Evolutionary conservation across 352 stramenopile genomes (phyloP).

Genomic region (Phytophthora multivora): DNA sequence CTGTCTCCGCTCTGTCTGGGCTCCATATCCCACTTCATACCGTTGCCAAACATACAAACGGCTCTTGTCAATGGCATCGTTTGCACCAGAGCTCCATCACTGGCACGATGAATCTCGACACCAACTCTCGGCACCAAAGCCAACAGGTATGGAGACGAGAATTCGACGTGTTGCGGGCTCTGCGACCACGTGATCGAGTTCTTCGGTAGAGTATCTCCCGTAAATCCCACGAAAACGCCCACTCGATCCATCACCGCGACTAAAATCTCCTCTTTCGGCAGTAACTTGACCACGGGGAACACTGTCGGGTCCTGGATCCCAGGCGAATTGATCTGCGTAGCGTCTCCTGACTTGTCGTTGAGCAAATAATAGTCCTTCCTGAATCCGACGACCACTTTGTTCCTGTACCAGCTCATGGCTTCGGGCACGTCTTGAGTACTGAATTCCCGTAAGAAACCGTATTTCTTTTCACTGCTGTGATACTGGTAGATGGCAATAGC

Average conservation of each 20-base stretch:
- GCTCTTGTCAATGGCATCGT: slow-evolving; percentile 66
- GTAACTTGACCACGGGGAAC: slow-evolving; percentile 75
- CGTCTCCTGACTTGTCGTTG: slow-evolving; percentile 84
- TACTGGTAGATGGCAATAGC: slow-evolving; percentile 86
- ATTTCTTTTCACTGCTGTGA: slow-evolving; percentile 77
- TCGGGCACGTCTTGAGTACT: slow-evolving; percentile 74
- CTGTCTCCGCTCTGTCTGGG: slow-evolving; percentile 69
- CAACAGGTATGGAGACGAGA: slow-evolving; percentile 79
- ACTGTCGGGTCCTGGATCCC: slow-evolving; percentile 71
- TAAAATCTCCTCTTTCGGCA: slow-evolving; percentile 87
- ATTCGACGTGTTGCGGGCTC: slow-evolving; percentile 73
- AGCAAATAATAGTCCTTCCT: slow-evolving; percentile 80
- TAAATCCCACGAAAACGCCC: slow-evolving; percentile 82
- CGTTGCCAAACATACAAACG: slow-evolving; percentile 84
- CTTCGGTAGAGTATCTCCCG: slow-evolving; percentile 75
- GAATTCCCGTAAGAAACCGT: slow-evolving; percentile 83
- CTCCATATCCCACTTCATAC: slow-evolving; percentile 93
- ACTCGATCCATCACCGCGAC: slow-evolving; percentile 85
- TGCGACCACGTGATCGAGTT: slow-evolving; percentile 88
- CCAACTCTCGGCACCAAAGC: slow-evolving; percentile 76
- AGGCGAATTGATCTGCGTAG: slow-evolving; percentile 69
- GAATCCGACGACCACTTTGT: slow-evolving; percentile 86
- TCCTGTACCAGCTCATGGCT: slow-evolving; percentile 87
- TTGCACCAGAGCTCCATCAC: slow-evolving; percentile 79
- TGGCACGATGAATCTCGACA: slow-evolving; percentile 81